Conservation (phyloP, 345 rosid genomes). For the Sonneratia alba region DNA sequence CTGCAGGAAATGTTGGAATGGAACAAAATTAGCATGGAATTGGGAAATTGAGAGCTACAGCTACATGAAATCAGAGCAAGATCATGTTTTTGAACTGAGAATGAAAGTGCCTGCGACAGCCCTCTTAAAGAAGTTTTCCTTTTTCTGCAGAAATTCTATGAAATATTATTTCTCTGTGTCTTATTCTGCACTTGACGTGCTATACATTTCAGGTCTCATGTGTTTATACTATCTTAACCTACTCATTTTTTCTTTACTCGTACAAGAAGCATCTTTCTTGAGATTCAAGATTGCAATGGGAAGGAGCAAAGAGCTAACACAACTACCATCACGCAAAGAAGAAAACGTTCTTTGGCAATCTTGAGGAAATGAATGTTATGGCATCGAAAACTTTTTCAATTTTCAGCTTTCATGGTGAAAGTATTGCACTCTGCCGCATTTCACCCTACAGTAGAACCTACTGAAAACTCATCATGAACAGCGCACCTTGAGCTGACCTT, state of each 20-base stretch:
- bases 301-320: neutral
- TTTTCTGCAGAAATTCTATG: neutral
- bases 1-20: constrained; percentile 31
- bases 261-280: neutral
- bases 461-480: neutral
- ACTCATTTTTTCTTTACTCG: neutral
- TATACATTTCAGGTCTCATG: neutral
- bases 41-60: neutral
- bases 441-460: neutral
- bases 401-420: neutral
- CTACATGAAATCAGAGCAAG: neutral
- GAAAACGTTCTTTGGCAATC: neutral
- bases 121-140: neutral
- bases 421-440: neutral
- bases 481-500: neutral
- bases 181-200: neutral
- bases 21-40: constrained; percentile 10
- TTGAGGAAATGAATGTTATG: neutral
- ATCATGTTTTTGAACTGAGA: neutral
- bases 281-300: neutral
- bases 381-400: neutral
- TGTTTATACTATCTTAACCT: neutral
- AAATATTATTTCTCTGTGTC: neutral
- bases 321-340: neutral
- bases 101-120: neutral